Evolutionary conservation across 768 basidiomycete species (phyloP), one percentile per base, ranked within the genome.

Genomic region (Amanita thiersii): DNA sequence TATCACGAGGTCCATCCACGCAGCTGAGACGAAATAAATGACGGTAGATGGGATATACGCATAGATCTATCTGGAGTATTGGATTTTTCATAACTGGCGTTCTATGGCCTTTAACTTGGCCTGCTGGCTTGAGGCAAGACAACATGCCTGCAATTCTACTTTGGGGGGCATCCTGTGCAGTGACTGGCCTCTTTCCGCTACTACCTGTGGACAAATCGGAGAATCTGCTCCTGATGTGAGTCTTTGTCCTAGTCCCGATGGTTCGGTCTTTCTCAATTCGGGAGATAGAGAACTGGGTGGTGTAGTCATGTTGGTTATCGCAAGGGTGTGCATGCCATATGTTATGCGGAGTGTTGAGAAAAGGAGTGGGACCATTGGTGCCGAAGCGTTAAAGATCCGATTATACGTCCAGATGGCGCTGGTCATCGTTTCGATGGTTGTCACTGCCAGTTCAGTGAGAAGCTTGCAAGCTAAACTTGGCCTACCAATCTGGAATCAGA

Each of bases 31-130:
- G n/a, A n/a, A n/a, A n/a, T n/a, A n/a, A n/a, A n/a, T n/a, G n/a
- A n/a, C n/a, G n/a, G n/a, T n/a, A 86, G 85, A 62, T 64, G 20
- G 88, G 77, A 1, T 91, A 90, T 57, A 78, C 77, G 0, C 69
- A 80, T 48, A 70, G 88, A 8, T 66, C 65, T 2, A 68, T 88
- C 10, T 90, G 85, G 87, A 79, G 80, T 45, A 45, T 69, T n/a
- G 79, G 81, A 7, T 80, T 77, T 49, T 46, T 71, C 0, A 21
- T 73, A 3, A 75, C 83, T 26, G 85, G 82, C 7, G 38, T 76
- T 2, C 38, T 71, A 1, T 89, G 87, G 87, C 85, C 87, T 2
- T 46, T 72, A 21, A 52, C 64, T n/a, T 79, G 77, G 79, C 63
- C 69, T 0, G 45, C 55, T 3, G 52, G 56, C 8, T 49, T 60